Evolutionary conservation across 2,329 filamentous ascomycete species (phyloP).

Genomic region (Fusarium tricinctum): DNA sequence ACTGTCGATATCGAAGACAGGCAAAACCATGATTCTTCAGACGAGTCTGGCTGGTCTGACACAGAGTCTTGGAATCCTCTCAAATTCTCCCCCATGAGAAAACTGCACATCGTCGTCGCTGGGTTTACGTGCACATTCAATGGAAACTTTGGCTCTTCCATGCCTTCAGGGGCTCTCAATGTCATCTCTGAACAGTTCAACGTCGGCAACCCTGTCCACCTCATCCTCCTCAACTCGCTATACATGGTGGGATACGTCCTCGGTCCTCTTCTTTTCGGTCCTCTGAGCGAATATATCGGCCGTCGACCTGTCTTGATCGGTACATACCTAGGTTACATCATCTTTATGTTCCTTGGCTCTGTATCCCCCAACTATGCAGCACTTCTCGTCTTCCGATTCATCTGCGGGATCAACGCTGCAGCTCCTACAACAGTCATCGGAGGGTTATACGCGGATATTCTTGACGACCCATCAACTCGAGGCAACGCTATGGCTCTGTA

Average conservation of each 20-base stretch:
- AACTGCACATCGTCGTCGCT: conserved; percentile 54
- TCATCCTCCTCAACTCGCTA: conserved; percentile 55
- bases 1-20: conserved; percentile 19
- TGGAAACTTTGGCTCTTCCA: conserved; percentile 55
- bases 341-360: conserved; percentile 55
- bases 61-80: conserved; percentile 49
- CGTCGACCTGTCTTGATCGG: conserved; percentile 53
- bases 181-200: conserved; percentile 51
- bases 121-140: conserved; percentile 57
- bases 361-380: conserved; percentile 60
- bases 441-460: conserved; percentile 53
- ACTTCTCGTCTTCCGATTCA: conserved; percentile 59
- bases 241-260: conserved; percentile 56
- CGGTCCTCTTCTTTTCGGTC: conserved; percentile 54
- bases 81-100: conserved; percentile 51
- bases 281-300: conserved; percentile 55
- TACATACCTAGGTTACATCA: conserved; percentile 53
- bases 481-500: conserved; percentile 54
- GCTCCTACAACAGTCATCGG: conserved; percentile 54
- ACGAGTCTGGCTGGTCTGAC: conserved; percentile 40
- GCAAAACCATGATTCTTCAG: conserved; percentile 32
- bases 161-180: conserved; percentile 56
- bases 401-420: conserved; percentile 53
- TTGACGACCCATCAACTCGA: conserved; percentile 51
- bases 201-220: conserved; percentile 47